Evolutionary conservation across 2,329 filamentous ascomycete species (phyloP), one percentile per base, ranked within the genome.

Genomic region (Clarireedia homoeocarpa): DNA sequence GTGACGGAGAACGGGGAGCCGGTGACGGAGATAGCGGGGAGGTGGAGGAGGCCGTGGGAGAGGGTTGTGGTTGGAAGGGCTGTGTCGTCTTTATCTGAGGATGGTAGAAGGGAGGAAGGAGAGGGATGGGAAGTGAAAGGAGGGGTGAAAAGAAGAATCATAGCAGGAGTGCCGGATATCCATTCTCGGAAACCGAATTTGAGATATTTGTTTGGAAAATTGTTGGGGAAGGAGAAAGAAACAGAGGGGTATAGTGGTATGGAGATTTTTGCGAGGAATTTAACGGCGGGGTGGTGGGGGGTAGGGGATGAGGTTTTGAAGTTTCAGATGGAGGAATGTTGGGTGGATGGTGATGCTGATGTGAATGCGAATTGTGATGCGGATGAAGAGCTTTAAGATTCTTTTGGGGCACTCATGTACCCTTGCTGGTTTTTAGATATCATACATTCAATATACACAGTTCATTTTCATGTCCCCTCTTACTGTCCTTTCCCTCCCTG

Each of bases 161-260:
- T 92, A 34, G 69, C 89, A 7, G 83, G 80, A 1, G 86, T 89
- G 23, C 86, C 88, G 1, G 88, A 92, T 67, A 63, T 89, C 4
- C 89, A 94, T 70, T 91, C 88, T 0, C 75, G 88, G 48, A 94
- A 94, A 67, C 89, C 89, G 3, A 88, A 84, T 64, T 66, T 92
- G 55, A 82, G 84, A 58, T 65, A 70, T 2, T 62, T 89, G 23
- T 79, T 90, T 49, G 76, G 79, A 53, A 71, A 75, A 4, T 64
- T 83, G n/a, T 64, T 88, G 27, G 73, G 74, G 2, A 60, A 66
- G 38, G 48, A 65, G 5, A 55, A 64, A 0, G 48, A 65, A 4
- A 55, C 63, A 0, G 61, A 65, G 2, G 69, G 73, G 2, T 85
- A 82, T 62, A 66, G 68, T 15, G 86, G 79, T 2, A 72, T 91